Conservation (phyloP, 169 alveolate genomes). For the Plasmodium chabaudi region DNA sequence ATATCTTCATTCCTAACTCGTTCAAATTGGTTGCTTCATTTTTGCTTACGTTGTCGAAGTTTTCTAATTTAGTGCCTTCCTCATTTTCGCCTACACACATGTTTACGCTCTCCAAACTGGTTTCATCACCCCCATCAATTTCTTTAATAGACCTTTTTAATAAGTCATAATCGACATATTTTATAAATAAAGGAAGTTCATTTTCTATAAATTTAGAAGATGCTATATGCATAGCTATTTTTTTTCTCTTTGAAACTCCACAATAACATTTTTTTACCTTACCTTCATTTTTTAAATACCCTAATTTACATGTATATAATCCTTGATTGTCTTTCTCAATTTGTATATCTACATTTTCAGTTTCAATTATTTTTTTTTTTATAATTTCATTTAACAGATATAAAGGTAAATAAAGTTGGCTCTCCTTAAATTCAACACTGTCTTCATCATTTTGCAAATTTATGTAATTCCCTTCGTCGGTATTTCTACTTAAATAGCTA, state of each 20-base stretch:
- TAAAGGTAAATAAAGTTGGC: slow-evolving; percentile 14
- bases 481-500: neutral
- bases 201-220: slow-evolving; percentile 31
- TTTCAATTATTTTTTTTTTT: slow-evolving; percentile 28
- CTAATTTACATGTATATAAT: slow-evolving; percentile 23
- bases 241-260: slow-evolving; percentile 45
- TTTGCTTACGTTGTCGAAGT: neutral
- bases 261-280: slow-evolving; percentile 4
- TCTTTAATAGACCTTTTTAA: slow-evolving; percentile 10
- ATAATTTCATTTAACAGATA: slow-evolving; percentile 47
- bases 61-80: neutral
- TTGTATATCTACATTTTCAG: slow-evolving; percentile 3
- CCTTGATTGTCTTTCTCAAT: slow-evolving; percentile 12
- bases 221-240: slow-evolving; percentile 53
- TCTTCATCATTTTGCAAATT: neutral
- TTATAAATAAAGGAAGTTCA: slow-evolving; percentile 24
- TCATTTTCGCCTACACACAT: neutral
- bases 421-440: neutral
- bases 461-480: neutral
- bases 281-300: slow-evolving; percentile 4
- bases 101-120: neutral
- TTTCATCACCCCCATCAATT: neutral
- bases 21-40: neutral
- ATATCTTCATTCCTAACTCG: neutral
- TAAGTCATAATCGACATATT: slow-evolving; percentile 14